Evolutionary conservation across 352 stramenopile genomes (phyloP).

Genomic region (Phytophthora idaei): DNA sequence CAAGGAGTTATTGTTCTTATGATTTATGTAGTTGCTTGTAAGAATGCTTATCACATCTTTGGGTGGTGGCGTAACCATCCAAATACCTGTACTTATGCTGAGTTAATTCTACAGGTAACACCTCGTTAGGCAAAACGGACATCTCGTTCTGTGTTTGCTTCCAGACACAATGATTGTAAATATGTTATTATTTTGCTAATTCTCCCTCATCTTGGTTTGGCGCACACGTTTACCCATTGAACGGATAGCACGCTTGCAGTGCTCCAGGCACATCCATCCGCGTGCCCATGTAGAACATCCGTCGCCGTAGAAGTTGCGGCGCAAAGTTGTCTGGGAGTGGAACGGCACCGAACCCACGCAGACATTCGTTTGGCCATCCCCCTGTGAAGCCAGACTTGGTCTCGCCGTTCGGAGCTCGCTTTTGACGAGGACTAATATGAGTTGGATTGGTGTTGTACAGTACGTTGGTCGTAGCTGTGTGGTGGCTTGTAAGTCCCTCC

Average conservation of each 20-base stretch:
- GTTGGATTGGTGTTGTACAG: constrained; percentile 59
- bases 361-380: constrained; percentile 47
- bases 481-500: constrained; percentile 25
- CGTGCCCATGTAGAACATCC: constrained; percentile 50
- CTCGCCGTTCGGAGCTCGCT: constrained; percentile 26
- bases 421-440: constrained; percentile 42
- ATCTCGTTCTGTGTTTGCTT: too few species aligned
- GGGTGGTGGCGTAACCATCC: too few species aligned
- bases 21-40: too few species aligned
- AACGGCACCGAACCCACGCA: constrained; percentile 49
- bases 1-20: too few species aligned
- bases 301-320: constrained; percentile 38
- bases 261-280: constrained; percentile 28
- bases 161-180: background rate
- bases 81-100: too few species aligned
- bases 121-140: too few species aligned
- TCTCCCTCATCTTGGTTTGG: background rate
- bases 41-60: too few species aligned
- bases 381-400: constrained; percentile 26
- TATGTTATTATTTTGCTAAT: background rate
- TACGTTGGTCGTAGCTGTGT: constrained; percentile 36
- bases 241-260: constrained; percentile 38
- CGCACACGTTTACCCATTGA: constrained; percentile 25
- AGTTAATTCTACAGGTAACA: too few species aligned
- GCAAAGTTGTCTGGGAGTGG: constrained; percentile 45